Conservation (phyloP, 2,329 filamentous ascomycete species). For the Ophiostoma triangulosporum region DNA sequence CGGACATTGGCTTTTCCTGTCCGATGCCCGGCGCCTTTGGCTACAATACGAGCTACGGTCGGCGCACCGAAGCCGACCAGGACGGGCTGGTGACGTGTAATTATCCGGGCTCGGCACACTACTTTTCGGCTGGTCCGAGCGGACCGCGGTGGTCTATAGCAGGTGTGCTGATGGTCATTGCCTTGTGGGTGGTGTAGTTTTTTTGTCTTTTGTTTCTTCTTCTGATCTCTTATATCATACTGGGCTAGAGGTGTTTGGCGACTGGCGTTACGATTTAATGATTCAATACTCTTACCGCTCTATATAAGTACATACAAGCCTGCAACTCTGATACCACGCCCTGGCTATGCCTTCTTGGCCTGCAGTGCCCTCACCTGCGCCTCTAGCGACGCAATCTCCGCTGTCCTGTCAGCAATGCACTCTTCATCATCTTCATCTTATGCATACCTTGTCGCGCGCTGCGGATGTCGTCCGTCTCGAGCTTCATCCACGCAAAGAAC, state of each 20-base stretch:
- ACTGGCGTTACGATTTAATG: neutral
- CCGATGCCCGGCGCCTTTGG: conserved; percentile 34
- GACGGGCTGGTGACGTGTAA: conserved; percentile 36
- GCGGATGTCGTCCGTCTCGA: conserved; percentile 59
- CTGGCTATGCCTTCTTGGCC: conserved; percentile 7
- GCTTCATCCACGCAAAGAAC: conserved; percentile 61
- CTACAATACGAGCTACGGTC: conserved; percentile 34
- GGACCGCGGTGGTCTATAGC: conserved; percentile 2
- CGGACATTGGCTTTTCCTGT: conserved; percentile 61
- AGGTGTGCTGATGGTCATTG: neutral
- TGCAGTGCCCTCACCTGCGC: conserved; percentile 24
- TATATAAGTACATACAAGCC: neutral
- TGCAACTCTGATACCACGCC: neutral
- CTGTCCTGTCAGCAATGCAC: conserved; percentile 10
- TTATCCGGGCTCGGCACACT: conserved; percentile 46
- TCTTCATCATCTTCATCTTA: neutral
- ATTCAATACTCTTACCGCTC: neutral
- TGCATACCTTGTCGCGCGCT: conserved; percentile 39
- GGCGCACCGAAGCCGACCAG: conserved; percentile 13
- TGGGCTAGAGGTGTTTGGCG: neutral
- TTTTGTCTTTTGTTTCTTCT: neutral
- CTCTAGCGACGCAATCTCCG: conserved; percentile 24
- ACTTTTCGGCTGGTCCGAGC: conserved; percentile 23
- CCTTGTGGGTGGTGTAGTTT: neutral
- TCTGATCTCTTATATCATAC: no score